Base-by-base conservation (phyloP, 441 rosid genomes). In the Populus hybrid region DNA sequence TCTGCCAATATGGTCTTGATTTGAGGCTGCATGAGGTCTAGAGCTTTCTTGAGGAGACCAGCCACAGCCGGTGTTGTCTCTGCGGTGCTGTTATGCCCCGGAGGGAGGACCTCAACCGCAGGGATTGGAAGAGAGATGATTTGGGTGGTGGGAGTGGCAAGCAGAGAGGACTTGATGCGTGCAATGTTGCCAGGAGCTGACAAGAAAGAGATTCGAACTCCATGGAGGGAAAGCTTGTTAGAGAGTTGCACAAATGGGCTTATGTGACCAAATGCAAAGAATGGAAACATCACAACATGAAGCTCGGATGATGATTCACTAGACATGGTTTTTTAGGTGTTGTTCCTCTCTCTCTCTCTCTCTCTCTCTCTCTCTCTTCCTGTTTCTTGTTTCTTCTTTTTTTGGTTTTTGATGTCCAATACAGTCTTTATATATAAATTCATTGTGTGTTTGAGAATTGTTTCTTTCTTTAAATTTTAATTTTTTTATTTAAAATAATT, bases 201-300 rank as follows among this genome's bases (percentile, higher is more conserved):
- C 10, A 89, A 64, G 85, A 89, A 90, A 45, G 89, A 80, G 18
- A 87, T 64, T 68, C 61, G 64, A 71, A 83, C 73, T 7, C 90
- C 94, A 45, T 86, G 80, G 59, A 33, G 59, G 50, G 82, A 69
- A 14, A 79, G 78, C 72, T 64, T 79, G 42, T 80, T 80, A n/a
- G 79, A 56, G 9, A 80, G 79, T 66, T 76, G 79, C 14, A 80
- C 71, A 40, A 72, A 80, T 24, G 79, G 82, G 64, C 50, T 68
- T 35, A 80, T 80, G 73, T 68, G 82, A 67, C 79, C 77, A 31
- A 80, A 76, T 72, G 83, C 83, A 36, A 80, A 68, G 18, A 23
- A 76, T 28, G 83, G 83, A 56, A 80, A 80, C 82, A 80, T 80
- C 9, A 40, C 74, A 0, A 80, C 40, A 20, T 76, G 77, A 29